Conservation (phyloP, 73 alveolate genomes). For the Tetrahymena borealis region DNA sequence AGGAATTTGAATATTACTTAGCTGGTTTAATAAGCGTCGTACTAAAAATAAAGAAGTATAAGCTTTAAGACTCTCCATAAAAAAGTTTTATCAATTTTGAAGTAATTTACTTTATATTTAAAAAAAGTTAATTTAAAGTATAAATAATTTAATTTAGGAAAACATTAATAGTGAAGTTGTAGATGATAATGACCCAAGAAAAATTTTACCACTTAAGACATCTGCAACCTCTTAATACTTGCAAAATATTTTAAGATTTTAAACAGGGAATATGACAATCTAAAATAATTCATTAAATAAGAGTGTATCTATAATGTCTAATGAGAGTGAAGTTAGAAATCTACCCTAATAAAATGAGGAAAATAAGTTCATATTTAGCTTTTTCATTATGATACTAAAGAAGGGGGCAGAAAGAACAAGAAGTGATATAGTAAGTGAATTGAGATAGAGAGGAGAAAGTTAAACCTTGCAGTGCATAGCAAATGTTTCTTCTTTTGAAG, state of each 20-base stretch:
- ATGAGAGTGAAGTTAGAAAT: not conserved
- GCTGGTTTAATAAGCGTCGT: not conserved
- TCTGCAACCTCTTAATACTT: too few species aligned
- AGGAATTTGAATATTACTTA: not conserved
- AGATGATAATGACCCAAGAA: too few species aligned
- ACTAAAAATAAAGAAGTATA: not conserved
- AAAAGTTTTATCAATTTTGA: not conserved
- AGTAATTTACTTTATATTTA: not conserved
- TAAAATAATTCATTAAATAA: not conserved
- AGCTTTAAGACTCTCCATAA: not conserved
- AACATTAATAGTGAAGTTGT: too few species aligned
- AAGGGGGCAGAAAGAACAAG: not conserved
- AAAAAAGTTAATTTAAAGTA: too few species aligned
- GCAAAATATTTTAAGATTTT: not conserved
- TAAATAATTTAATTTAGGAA: too few species aligned
- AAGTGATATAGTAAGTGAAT: not conserved
- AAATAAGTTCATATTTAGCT: not conserved
- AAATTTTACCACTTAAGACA: too few species aligned
- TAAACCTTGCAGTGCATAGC: not conserved
- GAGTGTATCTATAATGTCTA: not conserved
- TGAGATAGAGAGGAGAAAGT: not conserved
- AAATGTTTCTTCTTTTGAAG: not conserved
- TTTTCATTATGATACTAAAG: not conserved
- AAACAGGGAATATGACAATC: not conserved
- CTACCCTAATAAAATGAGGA: not conserved